Percentiles rank a stretch among this genome's conserved stretches.
Evolutionary conservation across 306 rosid genomes (phyloP).

Genomic region (Rosa chinensis): DNA sequence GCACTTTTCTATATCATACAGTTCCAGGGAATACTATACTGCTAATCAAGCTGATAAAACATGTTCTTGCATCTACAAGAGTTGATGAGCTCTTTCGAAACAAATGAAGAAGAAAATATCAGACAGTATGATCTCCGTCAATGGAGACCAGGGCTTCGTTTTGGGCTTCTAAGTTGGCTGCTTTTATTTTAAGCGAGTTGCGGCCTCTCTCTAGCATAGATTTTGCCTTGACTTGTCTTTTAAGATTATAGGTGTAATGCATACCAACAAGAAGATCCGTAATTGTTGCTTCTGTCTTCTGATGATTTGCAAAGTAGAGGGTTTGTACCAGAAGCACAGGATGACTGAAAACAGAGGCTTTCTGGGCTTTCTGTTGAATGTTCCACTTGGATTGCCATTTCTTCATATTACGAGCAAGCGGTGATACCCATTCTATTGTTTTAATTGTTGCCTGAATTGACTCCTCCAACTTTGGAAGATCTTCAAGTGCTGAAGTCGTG

Average conservation of each 20-base stretch:
- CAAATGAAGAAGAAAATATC: too few relatives aligned
- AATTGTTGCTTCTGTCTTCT: constrained; percentile 64
- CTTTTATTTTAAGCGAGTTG: too few relatives aligned
- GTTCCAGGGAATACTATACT: constrained; percentile 59
- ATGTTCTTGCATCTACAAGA: too few relatives aligned
- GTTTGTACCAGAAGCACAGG: constrained; percentile 67
- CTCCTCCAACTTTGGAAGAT: constrained; percentile 54
- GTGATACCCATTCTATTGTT: constrained; percentile 73
- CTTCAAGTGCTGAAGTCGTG: constrained; percentile 40
- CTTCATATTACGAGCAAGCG: constrained; percentile 87
- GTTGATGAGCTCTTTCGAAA: too few relatives aligned
- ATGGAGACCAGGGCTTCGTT: neutral
- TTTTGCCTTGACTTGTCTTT: too few relatives aligned
- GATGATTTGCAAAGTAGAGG: constrained; percentile 78
- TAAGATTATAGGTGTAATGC: too few relatives aligned
- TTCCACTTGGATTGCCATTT: constrained; percentile 96
- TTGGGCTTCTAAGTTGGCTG: too few relatives aligned
- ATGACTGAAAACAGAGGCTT: constrained; percentile 45
- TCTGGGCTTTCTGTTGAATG: constrained; percentile 54
- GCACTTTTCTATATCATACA: constrained; percentile 59
- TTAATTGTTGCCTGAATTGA: too few relatives aligned
- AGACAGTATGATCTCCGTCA: too few relatives aligned
- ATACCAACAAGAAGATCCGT: constrained; percentile 63
- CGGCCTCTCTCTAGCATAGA: too few relatives aligned
- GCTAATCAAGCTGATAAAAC: too few relatives aligned